Evolutionary conservation across 768 basidiomycete species (phyloP).

Genomic region (Trametes gibbosa): DNA sequence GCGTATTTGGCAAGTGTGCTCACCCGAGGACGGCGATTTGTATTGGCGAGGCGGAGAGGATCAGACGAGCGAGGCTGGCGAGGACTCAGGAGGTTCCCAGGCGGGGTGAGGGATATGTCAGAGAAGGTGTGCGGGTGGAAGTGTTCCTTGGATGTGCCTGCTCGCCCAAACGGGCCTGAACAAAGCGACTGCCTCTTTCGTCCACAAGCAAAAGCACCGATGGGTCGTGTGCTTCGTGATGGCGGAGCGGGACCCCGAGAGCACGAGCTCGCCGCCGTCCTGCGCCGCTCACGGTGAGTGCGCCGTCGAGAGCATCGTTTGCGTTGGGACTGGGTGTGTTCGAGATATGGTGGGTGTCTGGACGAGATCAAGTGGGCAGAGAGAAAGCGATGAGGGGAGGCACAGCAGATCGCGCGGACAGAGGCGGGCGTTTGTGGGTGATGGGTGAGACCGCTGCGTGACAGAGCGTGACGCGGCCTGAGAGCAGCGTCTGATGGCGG

Average conservation of each 20-base stretch:
- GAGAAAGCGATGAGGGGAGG: background rate
- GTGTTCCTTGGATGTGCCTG: background rate
- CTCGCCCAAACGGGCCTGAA: constrained; percentile 1
- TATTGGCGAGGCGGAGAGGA: background rate
- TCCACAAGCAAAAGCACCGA: constrained; percentile 16
- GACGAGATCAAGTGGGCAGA: background rate
- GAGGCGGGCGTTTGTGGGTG: background rate
- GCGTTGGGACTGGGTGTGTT: background rate
- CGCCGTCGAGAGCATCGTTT: background rate
- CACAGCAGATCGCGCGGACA: constrained; percentile 26
- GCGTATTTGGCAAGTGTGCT: background rate
- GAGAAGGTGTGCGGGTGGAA: constrained; percentile 6
- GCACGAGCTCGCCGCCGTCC: background rate
- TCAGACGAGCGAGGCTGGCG: background rate
- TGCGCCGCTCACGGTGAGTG: background rate
- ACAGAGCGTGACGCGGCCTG: too few relatives aligned
- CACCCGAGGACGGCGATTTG: background rate
- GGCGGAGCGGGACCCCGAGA: constrained; percentile 3
- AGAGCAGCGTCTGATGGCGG: constrained; percentile 12
- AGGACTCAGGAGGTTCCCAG: background rate
- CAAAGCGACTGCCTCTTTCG: constrained; percentile 9
- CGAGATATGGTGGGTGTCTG: background rate
- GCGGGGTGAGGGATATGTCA: constrained; percentile 2
- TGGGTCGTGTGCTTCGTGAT: constrained; percentile 1
- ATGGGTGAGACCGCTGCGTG: background rate